Evolutionary conservation across 192 early-diverging fungal species (phyloP).

Genomic region (Gaertneriomyces sp.): DNA sequence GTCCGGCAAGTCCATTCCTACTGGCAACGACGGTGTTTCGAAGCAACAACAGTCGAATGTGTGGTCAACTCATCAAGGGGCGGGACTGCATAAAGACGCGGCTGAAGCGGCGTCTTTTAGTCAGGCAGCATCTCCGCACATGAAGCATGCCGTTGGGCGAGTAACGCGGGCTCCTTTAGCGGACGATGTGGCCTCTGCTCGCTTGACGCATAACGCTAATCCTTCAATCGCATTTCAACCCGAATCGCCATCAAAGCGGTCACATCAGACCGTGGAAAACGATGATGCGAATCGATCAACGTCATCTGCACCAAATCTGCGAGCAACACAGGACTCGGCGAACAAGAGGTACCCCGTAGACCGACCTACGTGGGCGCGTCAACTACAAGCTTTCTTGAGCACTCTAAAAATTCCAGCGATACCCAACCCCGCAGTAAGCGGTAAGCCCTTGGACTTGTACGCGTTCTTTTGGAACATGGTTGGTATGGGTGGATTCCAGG

Average conservation of each 20-base stretch:
- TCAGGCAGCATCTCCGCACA: too few relatives aligned
- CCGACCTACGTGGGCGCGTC: constrained; percentile 4
- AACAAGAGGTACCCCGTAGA: not conserved
- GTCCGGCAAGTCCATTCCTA: too few relatives aligned
- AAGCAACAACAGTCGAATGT: too few relatives aligned
- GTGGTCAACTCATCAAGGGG: too few relatives aligned
- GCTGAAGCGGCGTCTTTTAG: too few relatives aligned
- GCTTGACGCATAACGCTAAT: too few relatives aligned
- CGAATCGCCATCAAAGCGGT: not conserved
- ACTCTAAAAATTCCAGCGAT: constrained; percentile 3
- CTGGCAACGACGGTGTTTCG: too few relatives aligned
- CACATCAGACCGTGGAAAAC: not conserved
- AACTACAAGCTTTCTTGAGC: constrained; percentile 6
- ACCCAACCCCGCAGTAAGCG: constrained; percentile 14
- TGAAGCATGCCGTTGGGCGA: too few relatives aligned
- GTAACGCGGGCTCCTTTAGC: too few relatives aligned
- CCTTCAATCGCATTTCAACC: too few relatives aligned
- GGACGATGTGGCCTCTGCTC: too few relatives aligned
- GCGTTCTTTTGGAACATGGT: constrained; percentile 18
- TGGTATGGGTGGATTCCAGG: constrained; percentile 20
- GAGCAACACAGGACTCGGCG: not conserved
- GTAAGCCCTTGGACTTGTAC: constrained; percentile 28
- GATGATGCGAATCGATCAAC: not conserved
- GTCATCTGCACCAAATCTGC: not conserved
- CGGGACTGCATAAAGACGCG: too few relatives aligned